Evolutionary conservation across 2,329 filamentous ascomycete species (phyloP), one percentile per base, ranked within the genome.

Genomic region (Chalaropsis thielavioides): DNA sequence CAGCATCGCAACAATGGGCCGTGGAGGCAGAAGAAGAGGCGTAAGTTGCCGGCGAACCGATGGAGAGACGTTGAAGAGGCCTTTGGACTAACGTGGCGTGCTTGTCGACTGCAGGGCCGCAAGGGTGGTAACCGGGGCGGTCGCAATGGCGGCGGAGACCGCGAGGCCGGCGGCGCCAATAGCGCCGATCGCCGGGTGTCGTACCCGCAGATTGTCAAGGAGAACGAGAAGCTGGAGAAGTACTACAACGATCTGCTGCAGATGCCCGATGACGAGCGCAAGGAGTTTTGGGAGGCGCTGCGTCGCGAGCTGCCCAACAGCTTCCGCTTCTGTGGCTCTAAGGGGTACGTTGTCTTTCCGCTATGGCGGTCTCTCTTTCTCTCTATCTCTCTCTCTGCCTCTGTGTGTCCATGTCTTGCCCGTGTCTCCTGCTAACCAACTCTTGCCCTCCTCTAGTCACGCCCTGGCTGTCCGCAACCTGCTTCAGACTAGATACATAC

Each of bases 311-410:
- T 99, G 62, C 94, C 94, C 65, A 97, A 96, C 78, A 96, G 92
- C 76, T 99, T 97, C 79, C 86, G 94, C 68, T 99, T 99, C 77
- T 95, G 91, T 67, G 94, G 94, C 44, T 96, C 91, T 59, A 95
- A 92, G 80, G 89, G 90, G 87, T 90, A 80, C 27, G 75, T 72
- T 27, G 3, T 10, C 49, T 46, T 59, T 17, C n/a, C 4, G 43
- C 31, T 31, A 31, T 46, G 43, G 3, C 43, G 43, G 43, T 17
- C 4, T 4, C 43, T 4, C n/a, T 17, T 4, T n/a, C 41, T 44
- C 41, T 44, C 17, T n/a, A 3, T 44, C 24, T 19, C 19, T 35
- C 4, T 17, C 10, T 31, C 24, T n/a, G 17, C 11, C 38, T 44
- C 46, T 19, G n/a, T n/a, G n/a, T n/a, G n/a, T n/a, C n/a, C n/a